Conservation (phyloP, 2,329 filamentous ascomycete genomes). For the Xylaria sp. region DNA sequence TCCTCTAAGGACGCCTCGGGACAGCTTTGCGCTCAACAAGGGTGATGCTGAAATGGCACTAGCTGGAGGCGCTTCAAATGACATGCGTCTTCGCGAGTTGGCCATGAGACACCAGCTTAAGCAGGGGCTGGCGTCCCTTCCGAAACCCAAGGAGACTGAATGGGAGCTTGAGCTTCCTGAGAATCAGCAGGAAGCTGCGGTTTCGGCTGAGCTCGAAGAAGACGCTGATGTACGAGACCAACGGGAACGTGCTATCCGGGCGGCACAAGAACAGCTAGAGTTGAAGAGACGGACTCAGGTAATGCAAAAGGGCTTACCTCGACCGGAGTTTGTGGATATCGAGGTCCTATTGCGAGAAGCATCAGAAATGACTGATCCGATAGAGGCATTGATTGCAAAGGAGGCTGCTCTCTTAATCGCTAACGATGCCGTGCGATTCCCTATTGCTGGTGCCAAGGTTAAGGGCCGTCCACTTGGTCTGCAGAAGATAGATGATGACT, state of each 20-base stretch:
- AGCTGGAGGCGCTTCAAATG: constrained; percentile 68
- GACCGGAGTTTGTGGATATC: constrained; percentile 69
- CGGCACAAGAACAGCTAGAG: constrained; percentile 70
- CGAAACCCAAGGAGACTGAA: constrained; percentile 87
- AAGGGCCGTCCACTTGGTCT: constrained; percentile 57
- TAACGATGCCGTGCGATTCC: constrained; percentile 71
- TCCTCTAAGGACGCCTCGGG: constrained; percentile 80
- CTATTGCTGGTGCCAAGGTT: constrained; percentile 61
- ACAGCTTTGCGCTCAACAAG: constrained; percentile 78
- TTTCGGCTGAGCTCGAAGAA: constrained; percentile 50
- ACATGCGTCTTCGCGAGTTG: constrained; percentile 66
- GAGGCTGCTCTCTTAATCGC: constrained; percentile 78
- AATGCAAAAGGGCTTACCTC: constrained; percentile 77
- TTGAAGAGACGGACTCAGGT: constrained; percentile 82
- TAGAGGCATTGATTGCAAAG: constrained; percentile 63
- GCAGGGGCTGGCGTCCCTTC: constrained; percentile 71
- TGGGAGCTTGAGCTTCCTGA: constrained; percentile 93
- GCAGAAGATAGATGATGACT: constrained; percentile 62
- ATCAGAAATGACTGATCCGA: constrained; percentile 54
- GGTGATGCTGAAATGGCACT: constrained; percentile 61
- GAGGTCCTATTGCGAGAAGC: constrained; percentile 61
- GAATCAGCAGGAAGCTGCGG: constrained; percentile 59
- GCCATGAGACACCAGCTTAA: constrained; percentile 64
- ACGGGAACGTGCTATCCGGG: constrained; percentile 65
- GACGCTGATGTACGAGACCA: constrained; percentile 69